Conservation (phyloP, 192 early-diverging fungal species). For the Thoreauomyces humboldtii region DNA sequence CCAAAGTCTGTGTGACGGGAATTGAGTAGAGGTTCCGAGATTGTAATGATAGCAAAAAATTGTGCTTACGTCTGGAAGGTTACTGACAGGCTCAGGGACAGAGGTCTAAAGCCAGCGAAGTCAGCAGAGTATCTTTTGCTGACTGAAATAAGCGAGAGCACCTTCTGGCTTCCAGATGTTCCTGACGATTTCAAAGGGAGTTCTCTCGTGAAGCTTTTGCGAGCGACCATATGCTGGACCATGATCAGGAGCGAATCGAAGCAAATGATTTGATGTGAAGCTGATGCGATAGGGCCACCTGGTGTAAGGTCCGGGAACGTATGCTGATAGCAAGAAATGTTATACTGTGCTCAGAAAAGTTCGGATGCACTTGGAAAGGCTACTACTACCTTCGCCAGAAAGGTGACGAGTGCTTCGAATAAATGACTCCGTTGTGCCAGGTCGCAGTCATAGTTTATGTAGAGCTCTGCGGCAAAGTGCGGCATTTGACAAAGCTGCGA, state of each 20-base stretch:
- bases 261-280: slow-evolving; percentile 62
- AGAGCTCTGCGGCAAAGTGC: slow-evolving; percentile 80
- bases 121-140: too few species aligned
- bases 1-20: not conserved
- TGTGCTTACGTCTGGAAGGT: too few species aligned
- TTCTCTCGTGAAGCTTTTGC: slow-evolving; percentile 27
- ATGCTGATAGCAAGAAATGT: too few species aligned
- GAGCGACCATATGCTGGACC: slow-evolving; percentile 67
- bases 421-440: slow-evolving; percentile 71
- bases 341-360: not conserved
- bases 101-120: too few species aligned
- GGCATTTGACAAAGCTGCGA: slow-evolving; percentile 71
- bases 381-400: slow-evolving; percentile 66
- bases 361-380: not conserved
- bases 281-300: slow-evolving; percentile 48
- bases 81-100: too few species aligned
- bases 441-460: slow-evolving; percentile 94
- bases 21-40: too few species aligned
- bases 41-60: too few species aligned
- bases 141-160: too few species aligned
- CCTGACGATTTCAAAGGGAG: too few species aligned
- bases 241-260: slow-evolving; percentile 73
- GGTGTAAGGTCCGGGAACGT: slow-evolving; percentile 75
- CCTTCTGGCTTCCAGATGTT: too few species aligned
- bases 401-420: slow-evolving; percentile 81